Percentiles rank a stretch among this genome's conserved stretches.
These are phyloP conservation scores for Rhodomyrtus tomentosa DNA, from an alignment of 345 rosid genomes.

Conservation along the genomic window DNA sequence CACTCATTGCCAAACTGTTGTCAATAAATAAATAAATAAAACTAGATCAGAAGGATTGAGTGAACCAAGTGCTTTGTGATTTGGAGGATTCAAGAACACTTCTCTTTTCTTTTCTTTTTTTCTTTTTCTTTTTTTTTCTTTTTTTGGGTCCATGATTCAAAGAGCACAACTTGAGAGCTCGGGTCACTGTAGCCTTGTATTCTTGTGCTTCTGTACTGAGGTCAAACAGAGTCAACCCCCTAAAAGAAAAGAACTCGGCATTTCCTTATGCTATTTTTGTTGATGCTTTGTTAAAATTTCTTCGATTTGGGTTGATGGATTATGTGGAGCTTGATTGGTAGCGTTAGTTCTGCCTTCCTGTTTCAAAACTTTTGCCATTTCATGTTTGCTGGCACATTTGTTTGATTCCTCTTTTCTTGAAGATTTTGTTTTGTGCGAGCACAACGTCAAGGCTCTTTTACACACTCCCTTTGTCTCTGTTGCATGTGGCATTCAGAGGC, in stretches of 20 bases:
- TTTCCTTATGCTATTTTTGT: background rate
- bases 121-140: no score
- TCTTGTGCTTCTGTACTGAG: background rate
- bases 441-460: fast-evolving
- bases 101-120: no score
- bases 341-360: background rate
- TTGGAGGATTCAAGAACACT: background rate
- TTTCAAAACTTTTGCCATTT: background rate
- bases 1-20: background rate
- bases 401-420: background rate
- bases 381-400: background rate
- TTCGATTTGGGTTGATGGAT: background rate
- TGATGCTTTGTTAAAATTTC: background rate
- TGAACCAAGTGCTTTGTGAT: background rate
- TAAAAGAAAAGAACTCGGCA: background rate
- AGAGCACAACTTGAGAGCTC: background rate
- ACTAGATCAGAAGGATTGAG: background rate
- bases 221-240: background rate
- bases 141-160: background rate
- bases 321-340: background rate
- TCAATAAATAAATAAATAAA: background rate
- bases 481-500: background rate
- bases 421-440: background rate
- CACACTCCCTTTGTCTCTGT: background rate
- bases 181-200: background rate